Base-by-base conservation (phyloP, 1,139 yeast genomes). In the Kodamaea ohmeri region DNA sequence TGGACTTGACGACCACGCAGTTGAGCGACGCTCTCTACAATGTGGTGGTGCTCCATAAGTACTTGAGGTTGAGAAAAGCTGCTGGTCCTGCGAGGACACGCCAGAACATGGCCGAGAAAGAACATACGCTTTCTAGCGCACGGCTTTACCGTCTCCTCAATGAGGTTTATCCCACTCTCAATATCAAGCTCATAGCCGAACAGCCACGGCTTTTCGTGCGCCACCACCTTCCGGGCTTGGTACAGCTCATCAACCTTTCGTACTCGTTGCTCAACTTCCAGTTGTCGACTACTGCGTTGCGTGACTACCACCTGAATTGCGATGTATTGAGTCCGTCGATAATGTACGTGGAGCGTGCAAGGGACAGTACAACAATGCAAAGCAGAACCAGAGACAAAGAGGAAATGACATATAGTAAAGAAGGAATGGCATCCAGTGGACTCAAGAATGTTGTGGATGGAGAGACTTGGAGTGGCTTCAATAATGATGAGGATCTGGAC, bases 1-100 rank as follows among this genome's bases (percentile, higher is more conserved):
- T 78, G 4, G 77, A 76, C 38, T 65, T 79, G 33, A 73, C 73
- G 46, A 58, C 78, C 2, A 59, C 46, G 11, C 80, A 51, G 60
- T 69, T 52, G 56, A 76, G 62, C 51, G 68, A 49, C 14, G 53
- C 58, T 57, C 63, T 60, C 27, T 74, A 59, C 49, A 70, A 66
- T 43, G 35, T 60, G 36, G 66, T 60, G 33, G 52, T 63, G 32
- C 45, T 60, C 25, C 56, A 48, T 43, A 73, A 63, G 47, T 55
- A 61, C 55, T 33, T 58, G 38, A 53, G 56, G 26, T 40, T 61
- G 67, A 43, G 43, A 48, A 21, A 19, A 12, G n/a, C 6, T 6
- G 6, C 13, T 7, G 26, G 12, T n/a, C 12, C 26, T 24, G 26
- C 7, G 26, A 32, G 28, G 20, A 29, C 11, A 17, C 6, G 9